Conservation (phyloP, 768 basidiomycete genomes). For the Hygrocybe punicea region DNA sequence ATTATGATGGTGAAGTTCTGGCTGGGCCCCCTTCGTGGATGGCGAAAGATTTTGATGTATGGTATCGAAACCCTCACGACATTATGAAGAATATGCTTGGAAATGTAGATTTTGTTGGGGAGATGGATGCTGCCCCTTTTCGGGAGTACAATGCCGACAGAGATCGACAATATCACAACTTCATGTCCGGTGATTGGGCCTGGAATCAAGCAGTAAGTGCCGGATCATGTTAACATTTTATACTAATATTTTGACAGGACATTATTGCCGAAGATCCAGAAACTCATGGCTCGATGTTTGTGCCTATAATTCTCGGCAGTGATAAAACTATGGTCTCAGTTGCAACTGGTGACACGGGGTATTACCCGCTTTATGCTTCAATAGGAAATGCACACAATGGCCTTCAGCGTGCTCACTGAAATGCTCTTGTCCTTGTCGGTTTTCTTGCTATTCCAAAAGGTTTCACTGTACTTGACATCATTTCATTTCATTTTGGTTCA, state of each 20-base stretch:
- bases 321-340: conserved; percentile 44
- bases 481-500: not conserved
- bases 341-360: conserved; percentile 38
- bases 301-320: conserved; percentile 34
- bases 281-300: conserved; percentile 30
- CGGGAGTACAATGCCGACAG: conserved; percentile 22
- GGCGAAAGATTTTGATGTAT: conserved; percentile 26
- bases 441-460: conserved; percentile 38
- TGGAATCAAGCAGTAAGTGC: conserved; percentile 33
- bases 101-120: conserved; percentile 33
- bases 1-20: conserved; percentile 17
- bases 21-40: conserved; percentile 33
- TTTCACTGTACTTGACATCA: conserved; percentile 9
- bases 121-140: conserved; percentile 34
- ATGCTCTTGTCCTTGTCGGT: conserved; percentile 26
- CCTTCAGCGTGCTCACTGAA: conserved; percentile 28
- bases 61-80: conserved; percentile 29
- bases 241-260: conserved; percentile 22
- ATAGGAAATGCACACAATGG: conserved; percentile 27
- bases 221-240: not conserved
- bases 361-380: conserved; percentile 35
- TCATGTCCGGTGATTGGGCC: conserved; percentile 40
- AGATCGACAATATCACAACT: conserved; percentile 26
- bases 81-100: conserved; percentile 31
- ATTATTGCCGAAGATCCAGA: conserved; percentile 20